Base-by-base conservation (phyloP, 2,329 filamentous ascomycete species). In the Furcasterigmium sp. region DNA sequence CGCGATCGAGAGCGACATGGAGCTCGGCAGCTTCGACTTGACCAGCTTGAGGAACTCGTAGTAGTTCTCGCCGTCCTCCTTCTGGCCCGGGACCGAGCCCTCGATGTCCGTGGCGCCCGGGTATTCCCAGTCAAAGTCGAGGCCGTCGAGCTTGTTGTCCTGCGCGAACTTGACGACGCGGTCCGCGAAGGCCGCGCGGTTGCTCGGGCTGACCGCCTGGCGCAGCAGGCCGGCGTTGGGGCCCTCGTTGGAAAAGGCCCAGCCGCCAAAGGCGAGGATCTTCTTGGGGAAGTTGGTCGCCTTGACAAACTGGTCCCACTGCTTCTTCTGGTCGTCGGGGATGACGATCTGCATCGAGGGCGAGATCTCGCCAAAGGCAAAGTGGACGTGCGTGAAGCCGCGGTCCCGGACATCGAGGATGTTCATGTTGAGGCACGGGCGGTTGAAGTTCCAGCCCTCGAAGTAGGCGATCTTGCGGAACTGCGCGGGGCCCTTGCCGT, bases 71-170 rank as follows among this genome's bases (percentile, higher is more conserved):
- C 54, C 56, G 11, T 64, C 59, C 19, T 29, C 3, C 1, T 41
- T 23, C 2, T 48, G 21, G 1, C 51, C 46, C n/a, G 45, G 39
- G 18, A 51, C 48, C 10, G 35, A 26, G 2, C 44, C 54, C 1
- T 55, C 54, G 5, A 64, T 47, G 15, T 58, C 56, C 0, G 51
- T 46, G 1, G 50, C 51, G 0, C 56, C 60, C 1, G 64, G 64
- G 42, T 73, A 72, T 43, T 72, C 69, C 72, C 70, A 76, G 49
- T 73, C 68, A 34, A 72, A 53, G 36, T 72, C 68, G 9, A 72
- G 18, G 7, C 44, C 44, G 25, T 42, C 36, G 9, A 43, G 35
- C n/a, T 32, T 28, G 19, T 45, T 19, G 10, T 20, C 15, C 6
- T 39, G 37, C 20, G 28, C 23, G 18, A 45, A 41, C 19, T 20